Conservation (phyloP, 2,329 filamentous ascomycete genomes). For the Chaetomiaceae sp. region DNA sequence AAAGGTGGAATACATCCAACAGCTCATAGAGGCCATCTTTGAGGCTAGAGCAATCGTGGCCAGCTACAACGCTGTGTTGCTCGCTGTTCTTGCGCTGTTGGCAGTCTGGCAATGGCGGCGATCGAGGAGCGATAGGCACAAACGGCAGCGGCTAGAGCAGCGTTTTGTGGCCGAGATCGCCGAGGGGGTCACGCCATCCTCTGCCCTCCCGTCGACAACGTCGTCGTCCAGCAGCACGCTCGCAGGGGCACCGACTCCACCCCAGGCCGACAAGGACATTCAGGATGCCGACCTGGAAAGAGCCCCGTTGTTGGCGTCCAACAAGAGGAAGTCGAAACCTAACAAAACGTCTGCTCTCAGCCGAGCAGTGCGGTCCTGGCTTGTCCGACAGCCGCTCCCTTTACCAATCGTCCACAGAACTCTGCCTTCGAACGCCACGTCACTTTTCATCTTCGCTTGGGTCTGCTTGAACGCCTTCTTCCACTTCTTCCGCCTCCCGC, state of each 20-base stretch:
- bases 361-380: constrained; percentile 20
- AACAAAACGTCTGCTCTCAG: not conserved
- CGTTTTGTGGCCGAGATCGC: too few species aligned
- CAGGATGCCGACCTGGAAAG: constrained; percentile 32
- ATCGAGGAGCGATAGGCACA: constrained; percentile 20
- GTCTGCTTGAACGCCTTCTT: constrained; percentile 52
- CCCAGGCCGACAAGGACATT: not conserved
- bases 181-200: not conserved
- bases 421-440: constrained; percentile 51
- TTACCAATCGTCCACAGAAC: constrained; percentile 51
- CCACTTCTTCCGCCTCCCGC: constrained; percentile 45
- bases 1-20: constrained; percentile 30
- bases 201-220: constrained; percentile 21
- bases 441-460: constrained; percentile 45
- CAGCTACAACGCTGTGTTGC: constrained; percentile 32
- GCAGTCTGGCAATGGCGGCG: constrained; percentile 26
- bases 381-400: constrained; percentile 52
- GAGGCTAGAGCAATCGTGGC: constrained; percentile 29
- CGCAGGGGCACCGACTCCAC: too few species aligned
- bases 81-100: constrained; percentile 27
- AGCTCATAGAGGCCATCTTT: constrained; percentile 29
- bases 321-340: not conserved
- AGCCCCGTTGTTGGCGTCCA: constrained; percentile 28
- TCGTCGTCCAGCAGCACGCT: constrained; percentile 32
- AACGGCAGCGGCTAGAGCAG: constrained; percentile 17